A percentile compares a stretch with the other conserved stretches of the same genome.
These are phyloP conservation scores for Graphium sp. DNA, from an alignment of 2,329 filamentous ascomycete genomes.

Conservation along the genomic window DNA sequence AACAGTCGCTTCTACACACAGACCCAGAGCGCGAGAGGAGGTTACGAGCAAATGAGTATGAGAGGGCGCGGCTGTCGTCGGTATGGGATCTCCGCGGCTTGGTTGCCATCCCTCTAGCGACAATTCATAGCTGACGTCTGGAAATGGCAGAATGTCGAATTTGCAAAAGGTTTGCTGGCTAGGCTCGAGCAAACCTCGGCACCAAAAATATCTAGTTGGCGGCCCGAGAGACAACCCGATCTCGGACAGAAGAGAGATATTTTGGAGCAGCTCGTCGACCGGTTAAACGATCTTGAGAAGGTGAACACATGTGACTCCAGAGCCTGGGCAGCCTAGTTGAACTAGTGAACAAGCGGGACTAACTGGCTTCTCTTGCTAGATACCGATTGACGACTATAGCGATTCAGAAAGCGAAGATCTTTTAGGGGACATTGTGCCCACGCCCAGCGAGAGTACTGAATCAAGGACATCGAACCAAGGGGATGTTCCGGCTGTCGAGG, in stretches of 20 bases:
- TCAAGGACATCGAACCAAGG: slow-evolving; percentile 9
- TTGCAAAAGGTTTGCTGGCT: slow-evolving; percentile 16
- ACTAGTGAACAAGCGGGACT: neutral
- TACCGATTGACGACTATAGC: slow-evolving; percentile 18
- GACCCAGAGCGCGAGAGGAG: slow-evolving; percentile 35
- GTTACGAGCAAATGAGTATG: slow-evolving; percentile 5
- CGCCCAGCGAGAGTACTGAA: slow-evolving; percentile 34
- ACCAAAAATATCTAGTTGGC: slow-evolving; percentile 39
- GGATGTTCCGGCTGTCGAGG: no score
- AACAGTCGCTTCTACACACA: slow-evolving; percentile 45
- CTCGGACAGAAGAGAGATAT: slow-evolving; percentile 47
- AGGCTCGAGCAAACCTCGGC: slow-evolving; percentile 38
- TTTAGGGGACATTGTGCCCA: slow-evolving; percentile 34
- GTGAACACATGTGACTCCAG: slow-evolving; percentile 16
- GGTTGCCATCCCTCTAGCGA: slow-evolving; percentile 50
- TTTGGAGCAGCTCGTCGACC: slow-evolving; percentile 47
- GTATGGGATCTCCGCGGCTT: slow-evolving; percentile 48
- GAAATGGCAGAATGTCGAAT: slow-evolving; percentile 42
- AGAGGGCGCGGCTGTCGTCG: slow-evolving; percentile 2
- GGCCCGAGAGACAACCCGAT: slow-evolving; percentile 44
- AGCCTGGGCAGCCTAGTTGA: neutral
- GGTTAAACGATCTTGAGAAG: slow-evolving; percentile 51
- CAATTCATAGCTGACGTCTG: no score
- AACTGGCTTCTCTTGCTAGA: slow-evolving; percentile 1
- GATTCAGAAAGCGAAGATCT: slow-evolving; percentile 41